Percentiles rank a stretch among this genome's conserved stretches.
Evolutionary conservation across 2,329 filamentous ascomycete genomes (phyloP).

Genomic region (Fusarium mangiferae): DNA sequence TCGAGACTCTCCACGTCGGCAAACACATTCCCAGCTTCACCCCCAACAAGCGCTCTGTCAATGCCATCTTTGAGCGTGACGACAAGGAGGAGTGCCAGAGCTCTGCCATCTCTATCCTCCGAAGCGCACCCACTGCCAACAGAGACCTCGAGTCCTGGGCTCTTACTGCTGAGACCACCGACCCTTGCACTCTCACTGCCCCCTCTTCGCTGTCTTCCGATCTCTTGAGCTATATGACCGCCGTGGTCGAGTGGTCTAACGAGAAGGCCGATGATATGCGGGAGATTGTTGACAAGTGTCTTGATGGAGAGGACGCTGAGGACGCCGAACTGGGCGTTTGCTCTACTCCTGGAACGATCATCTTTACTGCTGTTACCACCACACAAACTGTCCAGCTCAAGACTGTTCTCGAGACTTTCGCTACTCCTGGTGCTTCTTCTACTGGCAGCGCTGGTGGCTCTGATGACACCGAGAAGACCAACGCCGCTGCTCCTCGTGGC

Average conservation of each 20-base stretch:
- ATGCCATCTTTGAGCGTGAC: slow-evolving; percentile 16
- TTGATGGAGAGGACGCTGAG: neutral
- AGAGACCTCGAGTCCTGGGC: neutral
- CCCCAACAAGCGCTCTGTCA: slow-evolving; percentile 23
- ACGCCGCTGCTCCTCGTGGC: neutral
- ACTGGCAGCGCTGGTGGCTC: neutral
- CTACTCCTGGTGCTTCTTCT: neutral
- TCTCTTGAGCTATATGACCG: slow-evolving; percentile 26
- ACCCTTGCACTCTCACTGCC: slow-evolving; percentile 15
- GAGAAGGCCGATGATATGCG: slow-evolving; percentile 1
- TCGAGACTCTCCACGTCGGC: slow-evolving; percentile 24
- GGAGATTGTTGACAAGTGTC: slow-evolving; percentile 8
- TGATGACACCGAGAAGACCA: neutral
- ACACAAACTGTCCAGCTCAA: slow-evolving; percentile 18
- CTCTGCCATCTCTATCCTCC: slow-evolving; percentile 9
- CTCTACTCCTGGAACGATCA: slow-evolving; percentile 4
- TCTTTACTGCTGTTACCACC: slow-evolving; percentile 21
- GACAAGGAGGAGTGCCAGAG: slow-evolving; percentile 6
- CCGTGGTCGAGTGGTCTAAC: neutral
- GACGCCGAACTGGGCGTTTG: neutral
- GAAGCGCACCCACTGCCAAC: neutral
- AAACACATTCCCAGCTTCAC: slow-evolving; percentile 12
- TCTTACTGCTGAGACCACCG: neutral
- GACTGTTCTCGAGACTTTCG: neutral
- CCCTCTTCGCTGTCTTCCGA: slow-evolving; percentile 18